Base-by-base conservation (phyloP, 2,329 filamentous ascomycete species). In the Hypoxylon sp. region DNA sequence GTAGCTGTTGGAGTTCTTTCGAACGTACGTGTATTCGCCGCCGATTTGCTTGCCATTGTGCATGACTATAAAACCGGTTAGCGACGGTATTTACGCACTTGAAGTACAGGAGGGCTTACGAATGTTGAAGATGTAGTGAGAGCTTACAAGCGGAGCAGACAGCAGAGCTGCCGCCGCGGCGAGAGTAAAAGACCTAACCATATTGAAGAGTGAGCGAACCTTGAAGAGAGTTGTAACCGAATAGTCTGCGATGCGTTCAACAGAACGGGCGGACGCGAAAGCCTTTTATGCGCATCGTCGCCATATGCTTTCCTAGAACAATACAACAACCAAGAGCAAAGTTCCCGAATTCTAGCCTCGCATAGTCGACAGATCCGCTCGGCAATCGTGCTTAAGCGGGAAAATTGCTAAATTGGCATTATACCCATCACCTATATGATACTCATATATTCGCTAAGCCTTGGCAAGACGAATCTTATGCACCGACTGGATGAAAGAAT, bases 1-100 rank as follows among this genome's bases (percentile, higher is more conserved):
- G 73, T 80, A 80, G 21, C 73, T 74, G 74, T 81, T 81, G 68
- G 77, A 80, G 72, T 82, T 81, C 63, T 71, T 75, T 67, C 85
- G 83, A 71, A 86, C 82, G 78, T 85, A 86, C 48, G 79, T 78
- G 75, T 80, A 83, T 60, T 82, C 79, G 53, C 79, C 81, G 49
- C 80, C 82, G 59, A 79, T 75, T 57, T 75, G 78, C 64, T 76
- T 73, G 72, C 80, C 83, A 73, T 85, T 84, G 75, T 64, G 83
- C 79, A 80, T 77, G 50, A 81, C 63, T 66, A 30, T 28, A n/a
- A 56, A 55, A 30, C 34, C 46, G 2, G 28, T 68, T 62, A 68
- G 65, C 30, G 21, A 49, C 14, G n/a, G 19, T 56, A 36, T 51
- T 23, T 51, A 46, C 17, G 9, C 13, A 32, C 9, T 7, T 1